Base-by-base conservation (phyloP, 192 early-diverging fungal species). In the Chytriomyces sp. region DNA sequence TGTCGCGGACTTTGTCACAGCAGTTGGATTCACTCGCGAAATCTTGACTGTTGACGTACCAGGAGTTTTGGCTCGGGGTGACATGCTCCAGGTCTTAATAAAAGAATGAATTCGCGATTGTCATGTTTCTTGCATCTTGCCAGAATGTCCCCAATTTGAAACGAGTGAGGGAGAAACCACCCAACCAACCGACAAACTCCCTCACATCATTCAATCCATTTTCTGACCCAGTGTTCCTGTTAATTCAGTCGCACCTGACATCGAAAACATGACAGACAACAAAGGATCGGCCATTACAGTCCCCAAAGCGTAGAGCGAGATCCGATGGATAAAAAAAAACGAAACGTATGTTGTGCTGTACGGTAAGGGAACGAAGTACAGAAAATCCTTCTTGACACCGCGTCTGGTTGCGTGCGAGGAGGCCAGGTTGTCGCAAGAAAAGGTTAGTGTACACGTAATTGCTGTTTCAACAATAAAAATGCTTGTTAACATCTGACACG, bases 351-450 rank as follows among this genome's bases (percentile, higher is more conserved):
- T 34, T 7, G 54, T 70, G 10, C 68, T 57, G 44, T 37, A 39
- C 36, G 68, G 68, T 5, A 70, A 70, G 39, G 68, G 68, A n/a
- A 70, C 57, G 30, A 26, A 0, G 54, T 59, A 39, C 28, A 39
- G 33, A 73, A 73, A 34, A 39, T 25, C 31, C 30, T 70, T 22
- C 38, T 78, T 10, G 36, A 39, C 10, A 62, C 64, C 32, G 64
- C 74, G 8, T 49, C 70, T 40, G 68, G 68, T 6, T 44, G 64
- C 38, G 64, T 79, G 19, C 39, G 65, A 28, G 34, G 54, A 33
- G 82, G 82, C 14, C 74, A 84, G 39, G 58, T 81, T 4, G 70
- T 81, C n/a, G 79, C 79, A 4, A 75, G 81, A 39, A 80, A 78
- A 74, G 82, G 82, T 69, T 56, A 25, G 30, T 65, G 7, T 19